A percentile compares a stretch with the other conserved stretches of the same genome.
Evolutionary conservation across 2,329 filamentous ascomycete genomes (phyloP).

Genomic region (Venturia pyrina): DNA sequence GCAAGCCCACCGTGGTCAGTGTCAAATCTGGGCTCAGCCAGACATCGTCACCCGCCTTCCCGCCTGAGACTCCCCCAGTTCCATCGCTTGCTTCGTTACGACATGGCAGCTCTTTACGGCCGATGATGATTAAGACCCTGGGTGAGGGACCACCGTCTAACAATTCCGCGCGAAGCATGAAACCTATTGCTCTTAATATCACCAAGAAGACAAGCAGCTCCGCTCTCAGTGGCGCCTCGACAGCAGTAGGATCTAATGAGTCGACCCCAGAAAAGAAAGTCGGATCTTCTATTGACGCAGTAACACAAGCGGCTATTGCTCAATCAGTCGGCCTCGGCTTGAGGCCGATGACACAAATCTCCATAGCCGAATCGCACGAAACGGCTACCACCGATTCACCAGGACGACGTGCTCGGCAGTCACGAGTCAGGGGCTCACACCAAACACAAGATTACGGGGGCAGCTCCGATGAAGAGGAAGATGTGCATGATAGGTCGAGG

Average conservation of each 20-base stretch:
- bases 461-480: constrained; percentile 21
- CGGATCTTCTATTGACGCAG: background rate
- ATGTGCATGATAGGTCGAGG: constrained; percentile 22
- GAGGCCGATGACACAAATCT: constrained; percentile 2
- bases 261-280: background rate
- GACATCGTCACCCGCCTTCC: constrained; percentile 36
- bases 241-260: background rate
- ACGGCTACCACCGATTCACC: background rate
- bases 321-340: background rate
- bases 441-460: constrained; percentile 10
- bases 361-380: background rate
- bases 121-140: constrained; percentile 33
- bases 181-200: constrained; percentile 12
- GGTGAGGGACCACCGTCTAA: background rate
- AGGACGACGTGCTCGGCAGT: constrained; percentile 14
- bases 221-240: background rate
- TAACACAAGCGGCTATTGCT: background rate
- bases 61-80: constrained; percentile 53
- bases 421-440: constrained; percentile 19
- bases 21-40: constrained; percentile 58
- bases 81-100: constrained; percentile 54
- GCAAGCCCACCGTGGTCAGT: constrained; percentile 86
- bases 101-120: constrained; percentile 21
- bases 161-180: constrained; percentile 6
- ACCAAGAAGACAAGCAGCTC: constrained; percentile 8